phyloP scores from a whole-genome alignment of 106 monocot genomes.

The Agapanthus africanus region DNA sequence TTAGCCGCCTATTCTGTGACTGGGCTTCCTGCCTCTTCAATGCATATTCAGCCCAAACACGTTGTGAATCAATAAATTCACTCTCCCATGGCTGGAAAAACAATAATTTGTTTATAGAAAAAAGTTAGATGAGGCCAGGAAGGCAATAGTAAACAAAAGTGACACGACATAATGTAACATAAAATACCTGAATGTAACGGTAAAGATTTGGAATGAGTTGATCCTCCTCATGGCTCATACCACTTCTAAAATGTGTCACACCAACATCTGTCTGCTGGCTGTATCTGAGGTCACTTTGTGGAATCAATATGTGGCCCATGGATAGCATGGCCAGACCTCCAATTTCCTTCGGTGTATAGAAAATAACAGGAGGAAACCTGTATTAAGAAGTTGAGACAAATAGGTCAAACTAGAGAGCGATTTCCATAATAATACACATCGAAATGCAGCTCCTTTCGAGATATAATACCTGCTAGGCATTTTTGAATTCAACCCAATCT shows the following conservation, averaged over 20 bases:
- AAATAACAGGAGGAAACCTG: conserved; percentile 99
- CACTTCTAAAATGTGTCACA: conserved; percentile 96
- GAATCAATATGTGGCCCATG: conserved; percentile 99
- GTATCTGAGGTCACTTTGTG: conserved; percentile 95
- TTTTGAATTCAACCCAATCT: conserved; percentile 97
- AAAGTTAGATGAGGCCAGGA: neutral
- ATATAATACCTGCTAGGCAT: conserved; percentile 88
- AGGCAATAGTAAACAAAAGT: conserved; percentile 1
- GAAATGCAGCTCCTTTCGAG: neutral
- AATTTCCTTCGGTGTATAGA: conserved; percentile 99
- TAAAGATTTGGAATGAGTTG: conserved; percentile 99
- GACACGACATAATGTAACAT: conserved; percentile 2
- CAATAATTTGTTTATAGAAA: neutral
- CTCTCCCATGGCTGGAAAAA: conserved; percentile 89
- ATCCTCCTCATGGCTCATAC: conserved; percentile 99
- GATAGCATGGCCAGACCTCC: conserved; percentile 99
- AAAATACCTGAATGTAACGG: conserved; percentile 82
- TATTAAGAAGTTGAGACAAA: too few relatives aligned
- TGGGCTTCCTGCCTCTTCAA: conserved; percentile 98
- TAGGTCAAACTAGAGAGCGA: neutral
- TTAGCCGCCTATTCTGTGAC: conserved; percentile 91
- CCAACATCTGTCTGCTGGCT: conserved; percentile 99
- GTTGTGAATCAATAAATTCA: conserved; percentile 97
- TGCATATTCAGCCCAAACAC: conserved; percentile 99
- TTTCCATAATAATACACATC: neutral